Evolutionary conservation across 371 early-diverging fungal genomes (phyloP).

Genomic region (Funneliformis caledonium): DNA sequence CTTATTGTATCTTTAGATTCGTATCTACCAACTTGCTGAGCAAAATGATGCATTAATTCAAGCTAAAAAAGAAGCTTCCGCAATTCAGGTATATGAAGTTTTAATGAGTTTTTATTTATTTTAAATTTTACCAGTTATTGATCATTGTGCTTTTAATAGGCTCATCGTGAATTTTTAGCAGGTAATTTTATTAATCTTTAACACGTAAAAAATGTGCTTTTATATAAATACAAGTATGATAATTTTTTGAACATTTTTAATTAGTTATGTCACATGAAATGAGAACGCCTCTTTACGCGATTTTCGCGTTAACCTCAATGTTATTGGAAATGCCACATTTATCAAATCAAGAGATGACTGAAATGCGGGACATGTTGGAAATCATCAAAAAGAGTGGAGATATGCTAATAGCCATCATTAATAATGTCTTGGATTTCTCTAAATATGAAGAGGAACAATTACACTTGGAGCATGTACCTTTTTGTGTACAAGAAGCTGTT

Average conservation of each 20-base stretch:
- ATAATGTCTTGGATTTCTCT: constrained; percentile 24
- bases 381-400: constrained; percentile 30
- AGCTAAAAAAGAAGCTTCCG: constrained; percentile 31
- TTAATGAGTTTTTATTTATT: not conserved
- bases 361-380: constrained; percentile 24
- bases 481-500: constrained; percentile 31
- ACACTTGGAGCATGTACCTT: constrained; percentile 16
- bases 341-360: constrained; percentile 9
- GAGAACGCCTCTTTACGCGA: constrained; percentile 24
- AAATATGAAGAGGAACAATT: constrained; percentile 33
- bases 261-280: constrained; percentile 32
- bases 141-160: not conserved
- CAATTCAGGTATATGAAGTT: constrained; percentile 24
- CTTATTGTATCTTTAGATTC: not conserved
- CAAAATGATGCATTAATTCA: constrained; percentile 26
- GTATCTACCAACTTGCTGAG: constrained; percentile 25
- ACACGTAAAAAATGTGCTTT: not conserved
- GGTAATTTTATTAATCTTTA: constrained; percentile 5
- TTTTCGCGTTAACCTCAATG: constrained; percentile 30
- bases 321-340: constrained; percentile 15
- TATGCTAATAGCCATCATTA: constrained; percentile 28
- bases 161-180: constrained; percentile 30
- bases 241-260: constrained; percentile 1
- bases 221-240: not conserved
- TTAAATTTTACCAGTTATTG: not conserved